These are phyloP conservation scores for Rhizopogon vulgaris DNA, from an alignment of 768 basidiomycete species.

Conservation along the genomic window DNA sequence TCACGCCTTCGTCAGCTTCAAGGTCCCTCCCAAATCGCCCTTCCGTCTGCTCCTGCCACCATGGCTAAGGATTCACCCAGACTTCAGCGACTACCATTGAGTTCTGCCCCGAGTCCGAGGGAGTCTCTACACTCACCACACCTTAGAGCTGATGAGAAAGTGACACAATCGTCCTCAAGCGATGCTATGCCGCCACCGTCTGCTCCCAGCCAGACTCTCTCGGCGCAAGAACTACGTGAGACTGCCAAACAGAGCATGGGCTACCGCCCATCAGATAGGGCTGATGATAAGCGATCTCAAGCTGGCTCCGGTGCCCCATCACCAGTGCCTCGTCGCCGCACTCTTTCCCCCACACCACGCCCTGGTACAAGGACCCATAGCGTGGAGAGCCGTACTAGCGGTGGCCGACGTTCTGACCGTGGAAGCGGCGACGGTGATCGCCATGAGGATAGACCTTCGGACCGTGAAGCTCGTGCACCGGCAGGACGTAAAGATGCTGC, in stretches of 20 bases:
- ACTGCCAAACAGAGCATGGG: constrained; percentile 66
- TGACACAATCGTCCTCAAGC: constrained; percentile 16
- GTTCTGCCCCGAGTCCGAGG: constrained; percentile 17
- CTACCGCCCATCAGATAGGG: constrained; percentile 30
- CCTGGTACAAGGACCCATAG: constrained; percentile 69
- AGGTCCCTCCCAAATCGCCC: constrained; percentile 6
- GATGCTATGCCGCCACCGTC: constrained; percentile 73
- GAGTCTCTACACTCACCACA: constrained; percentile 36
- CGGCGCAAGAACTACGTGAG: constrained; percentile 75
- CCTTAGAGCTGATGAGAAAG: constrained; percentile 36
- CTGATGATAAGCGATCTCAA: constrained; percentile 42
- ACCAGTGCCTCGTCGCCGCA: constrained; percentile 49
- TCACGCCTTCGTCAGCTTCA: constrained; percentile 14
- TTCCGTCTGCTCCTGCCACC: constrained; percentile 9
- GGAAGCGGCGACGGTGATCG: constrained; percentile 37
- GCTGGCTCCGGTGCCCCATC: constrained; percentile 51
- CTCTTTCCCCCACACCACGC: constrained; percentile 58
- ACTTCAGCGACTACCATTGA: constrained; percentile 10
- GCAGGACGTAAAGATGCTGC: constrained; percentile 42
- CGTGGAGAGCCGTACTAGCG: constrained; percentile 66
- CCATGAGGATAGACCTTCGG: constrained; percentile 46
- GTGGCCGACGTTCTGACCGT: constrained; percentile 55
- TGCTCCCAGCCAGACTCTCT: constrained; percentile 70
- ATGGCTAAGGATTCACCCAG: constrained; percentile 15
- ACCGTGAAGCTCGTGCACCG: constrained; percentile 38